Evolutionary conservation across 352 stramenopile genomes (phyloP).

Genomic region (Bremia lactucae): DNA sequence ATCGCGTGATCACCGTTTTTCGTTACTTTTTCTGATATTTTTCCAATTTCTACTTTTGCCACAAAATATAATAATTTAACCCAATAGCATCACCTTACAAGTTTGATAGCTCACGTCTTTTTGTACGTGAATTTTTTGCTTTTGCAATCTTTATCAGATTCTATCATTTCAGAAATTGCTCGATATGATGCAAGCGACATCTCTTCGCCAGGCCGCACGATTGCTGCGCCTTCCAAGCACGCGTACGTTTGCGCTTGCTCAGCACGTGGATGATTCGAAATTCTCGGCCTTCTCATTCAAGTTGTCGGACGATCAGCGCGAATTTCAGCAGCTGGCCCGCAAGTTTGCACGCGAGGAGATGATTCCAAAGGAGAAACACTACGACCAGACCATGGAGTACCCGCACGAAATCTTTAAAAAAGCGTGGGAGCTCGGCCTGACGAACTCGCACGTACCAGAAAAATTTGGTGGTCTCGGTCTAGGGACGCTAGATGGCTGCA

Average conservation of each 20-base stretch:
- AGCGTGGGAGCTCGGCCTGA: constrained; percentile 81
- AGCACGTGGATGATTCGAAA: constrained; percentile 43
- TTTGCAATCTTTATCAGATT: neutral
- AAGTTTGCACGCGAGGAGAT: constrained; percentile 87
- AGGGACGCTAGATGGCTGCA: constrained; percentile 65
- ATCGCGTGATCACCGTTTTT: too few relatives aligned
- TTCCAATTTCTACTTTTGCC: too few relatives aligned
- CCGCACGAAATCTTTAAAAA: constrained; percentile 83
- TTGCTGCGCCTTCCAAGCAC: constrained; percentile 8
- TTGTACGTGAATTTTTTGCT: neutral
- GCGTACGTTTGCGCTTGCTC: constrained; percentile 30
- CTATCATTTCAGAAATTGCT: neutral
- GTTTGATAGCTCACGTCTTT: neutral
- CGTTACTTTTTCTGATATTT: too few relatives aligned
- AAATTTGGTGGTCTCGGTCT: constrained; percentile 79
- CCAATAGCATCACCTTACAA: neutral
- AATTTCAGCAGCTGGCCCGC: constrained; percentile 76
- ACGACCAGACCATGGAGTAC: constrained; percentile 81
- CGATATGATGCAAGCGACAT: neutral
- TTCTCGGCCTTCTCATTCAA: constrained; percentile 60
- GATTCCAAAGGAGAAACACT: constrained; percentile 79
- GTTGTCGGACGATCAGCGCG: constrained; percentile 79
- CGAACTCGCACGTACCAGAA: constrained; percentile 82
- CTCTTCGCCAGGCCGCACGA: neutral
- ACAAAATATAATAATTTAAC: neutral